Percentiles rank a stretch among this genome's conserved stretches.
phyloP scores from a whole-genome alignment of 352 stramenopile genomes.

The Globisporangium cederbergense region DNA sequence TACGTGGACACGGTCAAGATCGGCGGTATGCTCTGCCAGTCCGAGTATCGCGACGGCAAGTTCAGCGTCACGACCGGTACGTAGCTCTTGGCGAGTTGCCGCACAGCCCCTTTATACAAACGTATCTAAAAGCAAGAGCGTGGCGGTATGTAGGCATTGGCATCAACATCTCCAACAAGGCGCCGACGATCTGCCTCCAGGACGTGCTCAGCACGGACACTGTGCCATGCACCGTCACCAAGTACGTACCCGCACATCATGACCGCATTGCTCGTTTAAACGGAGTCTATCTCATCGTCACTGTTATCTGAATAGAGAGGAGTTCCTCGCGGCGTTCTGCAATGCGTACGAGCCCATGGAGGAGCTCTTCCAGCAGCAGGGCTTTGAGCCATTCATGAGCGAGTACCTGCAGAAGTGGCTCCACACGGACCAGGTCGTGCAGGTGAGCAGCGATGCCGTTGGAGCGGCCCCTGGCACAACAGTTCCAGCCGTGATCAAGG shows the following conservation, averaged over 20 bases:
- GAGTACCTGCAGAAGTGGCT: constrained; percentile 85
- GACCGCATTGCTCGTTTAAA: background rate
- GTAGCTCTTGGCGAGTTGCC: background rate
- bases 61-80: constrained; percentile 85
- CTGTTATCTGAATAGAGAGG: constrained; percentile 43
- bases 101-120: background rate
- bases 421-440: constrained; percentile 80
- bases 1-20: constrained; percentile 89
- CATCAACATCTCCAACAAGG: constrained; percentile 88
- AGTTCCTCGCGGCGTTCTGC: constrained; percentile 85
- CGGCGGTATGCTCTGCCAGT: constrained; percentile 88
- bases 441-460: constrained; percentile 46
- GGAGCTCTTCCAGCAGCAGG: constrained; percentile 68
- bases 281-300: background rate
- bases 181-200: constrained; percentile 85
- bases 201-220: constrained; percentile 65
- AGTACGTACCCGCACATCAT: constrained; percentile 33
- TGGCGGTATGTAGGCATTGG: constrained; percentile 50
- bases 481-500: constrained; percentile 67
- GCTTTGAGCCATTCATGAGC: constrained; percentile 82
- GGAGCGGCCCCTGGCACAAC: constrained; percentile 27
- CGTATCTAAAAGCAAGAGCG: background rate
- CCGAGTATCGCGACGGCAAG: constrained; percentile 69
- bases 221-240: constrained; percentile 64
- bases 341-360: constrained; percentile 88